These are phyloP conservation scores for Arthrobotrys musiformis DNA, from an alignment of 2,329 filamentous ascomycete genomes.

Conservation along the genomic window DNA sequence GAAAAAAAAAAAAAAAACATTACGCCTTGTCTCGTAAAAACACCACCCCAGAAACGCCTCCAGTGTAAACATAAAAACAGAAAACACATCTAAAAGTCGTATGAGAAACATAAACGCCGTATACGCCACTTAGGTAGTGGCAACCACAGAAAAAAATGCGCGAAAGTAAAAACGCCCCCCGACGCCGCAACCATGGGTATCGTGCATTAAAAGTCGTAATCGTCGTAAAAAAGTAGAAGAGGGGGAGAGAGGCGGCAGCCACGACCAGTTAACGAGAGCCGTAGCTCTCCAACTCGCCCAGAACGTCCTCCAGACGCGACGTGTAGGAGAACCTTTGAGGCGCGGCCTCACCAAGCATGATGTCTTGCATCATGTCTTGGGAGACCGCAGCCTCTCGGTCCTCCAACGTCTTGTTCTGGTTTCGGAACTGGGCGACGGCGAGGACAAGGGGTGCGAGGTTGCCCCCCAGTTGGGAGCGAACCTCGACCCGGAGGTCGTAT, in stretches of 20 bases:
- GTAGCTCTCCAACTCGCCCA: slow-evolving; percentile 28
- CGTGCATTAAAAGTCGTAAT: background rate
- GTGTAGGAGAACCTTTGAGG: slow-evolving; percentile 33
- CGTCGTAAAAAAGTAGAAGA: background rate
- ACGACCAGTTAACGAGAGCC: slow-evolving; percentile 18
- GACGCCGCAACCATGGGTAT: slow-evolving; percentile 9
- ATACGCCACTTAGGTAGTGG: background rate
- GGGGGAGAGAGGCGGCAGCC: too few relatives aligned
- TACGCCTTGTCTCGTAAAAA: background rate
- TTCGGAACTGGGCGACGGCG: slow-evolving; percentile 69
- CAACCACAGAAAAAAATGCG: background rate
- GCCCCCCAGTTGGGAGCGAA: slow-evolving; percentile 64
- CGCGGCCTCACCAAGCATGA: slow-evolving; percentile 29
- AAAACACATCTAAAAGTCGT: background rate
- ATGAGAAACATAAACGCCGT: background rate
- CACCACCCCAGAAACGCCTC: background rate
- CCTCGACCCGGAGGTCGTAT: slow-evolving; percentile 62
- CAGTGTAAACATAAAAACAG: background rate
- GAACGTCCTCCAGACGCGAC: slow-evolving; percentile 34
- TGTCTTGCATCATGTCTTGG: slow-evolving; percentile 30
- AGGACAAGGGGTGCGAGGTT: slow-evolving; percentile 67
- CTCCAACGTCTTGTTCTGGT: slow-evolving; percentile 39
- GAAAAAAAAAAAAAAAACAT: background rate
- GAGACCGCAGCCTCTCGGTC: slow-evolving; percentile 27
- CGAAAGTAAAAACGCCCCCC: background rate